phyloP scores from a whole-genome alignment of 768 basidiomycete species.

The Leucosporidium yakuticum region DNA sequence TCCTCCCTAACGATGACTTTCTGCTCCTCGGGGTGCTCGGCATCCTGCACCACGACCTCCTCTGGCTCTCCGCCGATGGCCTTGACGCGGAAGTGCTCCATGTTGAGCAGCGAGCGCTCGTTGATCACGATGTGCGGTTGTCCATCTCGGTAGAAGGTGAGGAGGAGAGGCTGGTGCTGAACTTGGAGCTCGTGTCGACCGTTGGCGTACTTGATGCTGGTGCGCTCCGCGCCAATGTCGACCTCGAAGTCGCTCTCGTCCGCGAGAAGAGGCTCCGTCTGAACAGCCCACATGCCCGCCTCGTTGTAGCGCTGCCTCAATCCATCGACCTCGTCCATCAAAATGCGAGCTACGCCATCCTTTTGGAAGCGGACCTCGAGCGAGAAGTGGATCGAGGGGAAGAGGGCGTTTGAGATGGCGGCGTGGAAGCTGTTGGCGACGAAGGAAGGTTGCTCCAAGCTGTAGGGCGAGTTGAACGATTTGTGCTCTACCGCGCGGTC shows the following conservation, averaged over 20 bases:
- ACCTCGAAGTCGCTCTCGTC: conserved; percentile 24
- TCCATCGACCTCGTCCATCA: conserved; percentile 82
- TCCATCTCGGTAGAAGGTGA: conserved; percentile 65
- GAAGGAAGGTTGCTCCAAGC: conserved; percentile 56
- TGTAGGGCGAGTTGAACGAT: conserved; percentile 82
- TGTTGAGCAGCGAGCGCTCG: conserved; percentile 80
- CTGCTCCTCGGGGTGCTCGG: conserved; percentile 49
- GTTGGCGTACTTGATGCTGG: conserved; percentile 48
- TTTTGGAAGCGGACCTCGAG: conserved; percentile 77
- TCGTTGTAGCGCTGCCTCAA: conserved; percentile 83
- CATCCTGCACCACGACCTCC: conserved; percentile 44
- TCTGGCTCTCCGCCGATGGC: conserved; percentile 48
- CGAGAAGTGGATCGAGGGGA: conserved; percentile 74
- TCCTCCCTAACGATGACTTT: conserved; percentile 35
- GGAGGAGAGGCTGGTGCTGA: conserved; percentile 65
- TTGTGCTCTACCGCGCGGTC: conserved; percentile 59
- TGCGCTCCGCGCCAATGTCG: conserved; percentile 43
- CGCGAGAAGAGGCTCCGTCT: conserved; percentile 59
- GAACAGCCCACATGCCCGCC: conserved; percentile 79
- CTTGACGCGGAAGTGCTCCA: conserved; percentile 85
- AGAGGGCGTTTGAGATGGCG: conserved; percentile 68
- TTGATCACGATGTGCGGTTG: conserved; percentile 84
- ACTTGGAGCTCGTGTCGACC: conserved; percentile 48
- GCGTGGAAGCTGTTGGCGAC: conserved; percentile 63
- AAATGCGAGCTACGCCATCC: conserved; percentile 81